Percentiles rank a stretch among this genome's conserved stretches.
phyloP scores from a whole-genome alignment of 2,329 filamentous ascomycete species.

The Fusarium tanahbumbuense region DNA sequence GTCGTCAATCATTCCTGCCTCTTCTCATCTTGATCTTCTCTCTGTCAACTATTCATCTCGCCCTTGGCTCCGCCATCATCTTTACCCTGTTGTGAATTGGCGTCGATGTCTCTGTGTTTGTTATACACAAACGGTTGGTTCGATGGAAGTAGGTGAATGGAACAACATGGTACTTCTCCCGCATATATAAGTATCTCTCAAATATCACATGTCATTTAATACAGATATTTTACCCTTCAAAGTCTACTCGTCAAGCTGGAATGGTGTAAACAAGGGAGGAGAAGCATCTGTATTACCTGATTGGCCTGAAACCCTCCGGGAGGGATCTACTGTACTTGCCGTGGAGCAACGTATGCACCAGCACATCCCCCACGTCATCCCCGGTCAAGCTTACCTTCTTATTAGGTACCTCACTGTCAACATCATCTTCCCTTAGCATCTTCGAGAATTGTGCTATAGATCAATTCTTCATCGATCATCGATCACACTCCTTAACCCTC shows the following conservation, averaged over 20 bases:
- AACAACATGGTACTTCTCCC: neutral
- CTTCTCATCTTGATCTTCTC: conserved; percentile 66
- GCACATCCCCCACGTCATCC: conserved; percentile 35
- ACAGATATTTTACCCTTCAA: neutral
- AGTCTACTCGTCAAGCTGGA: neutral
- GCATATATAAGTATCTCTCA: neutral
- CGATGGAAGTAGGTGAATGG: neutral
- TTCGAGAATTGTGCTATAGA: conserved; percentile 3
- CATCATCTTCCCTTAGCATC: conserved; percentile 1
- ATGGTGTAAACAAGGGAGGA: conserved; percentile 7
- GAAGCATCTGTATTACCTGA: conserved; percentile 10
- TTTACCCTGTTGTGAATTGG: conserved; percentile 77
- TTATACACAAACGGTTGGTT: neutral
- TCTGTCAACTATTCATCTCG: conserved; percentile 68
- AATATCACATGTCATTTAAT: neutral
- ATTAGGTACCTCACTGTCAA: neutral
- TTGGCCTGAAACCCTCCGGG: neutral
- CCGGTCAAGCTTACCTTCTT: neutral
- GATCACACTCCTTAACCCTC: neutral
- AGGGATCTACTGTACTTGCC: neutral
- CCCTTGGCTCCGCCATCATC: conserved; percentile 69
- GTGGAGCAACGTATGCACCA: neutral
- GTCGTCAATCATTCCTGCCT: conserved; percentile 67
- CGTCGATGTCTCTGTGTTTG: conserved; percentile 61
- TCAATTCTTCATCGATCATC: neutral